phyloP scores from a whole-genome alignment of 192 early-diverging fungal genomes.

The Bifiguratus adelaidae region DNA sequence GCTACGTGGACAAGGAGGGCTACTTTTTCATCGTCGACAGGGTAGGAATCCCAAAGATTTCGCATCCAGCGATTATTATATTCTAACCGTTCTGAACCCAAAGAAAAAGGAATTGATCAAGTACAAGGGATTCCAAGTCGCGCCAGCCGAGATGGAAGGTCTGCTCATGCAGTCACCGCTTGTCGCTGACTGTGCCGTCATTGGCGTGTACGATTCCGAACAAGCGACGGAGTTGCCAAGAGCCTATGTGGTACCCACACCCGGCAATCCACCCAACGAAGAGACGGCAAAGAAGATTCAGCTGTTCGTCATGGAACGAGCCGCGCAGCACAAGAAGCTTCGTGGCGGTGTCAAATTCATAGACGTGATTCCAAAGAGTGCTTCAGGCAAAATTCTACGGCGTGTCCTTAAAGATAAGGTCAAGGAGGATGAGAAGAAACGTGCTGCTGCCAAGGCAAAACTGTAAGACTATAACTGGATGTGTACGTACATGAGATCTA shows the following conservation, averaged over 20 bases:
- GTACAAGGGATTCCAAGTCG: conserved; percentile 66
- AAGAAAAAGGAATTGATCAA: conserved; percentile 81
- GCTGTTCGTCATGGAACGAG: conserved; percentile 39
- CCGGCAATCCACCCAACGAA: conserved; percentile 16
- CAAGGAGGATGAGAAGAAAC: conserved; percentile 4
- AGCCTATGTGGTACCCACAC: conserved; percentile 65
- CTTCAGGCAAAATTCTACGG: conserved; percentile 80
- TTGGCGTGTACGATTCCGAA: conserved; percentile 48
- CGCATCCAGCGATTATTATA: too few relatives aligned
- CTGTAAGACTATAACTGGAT: too few relatives aligned
- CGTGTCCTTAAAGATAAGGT: conserved; percentile 41
- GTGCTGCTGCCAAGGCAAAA: conserved; percentile 12
- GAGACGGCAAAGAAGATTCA: conserved; percentile 29
- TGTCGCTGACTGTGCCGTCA: conserved; percentile 61
- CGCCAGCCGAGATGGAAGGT: conserved; percentile 72
- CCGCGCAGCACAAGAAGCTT: conserved; percentile 68
- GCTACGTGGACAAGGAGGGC: conserved; percentile 38
- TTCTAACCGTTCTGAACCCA: too few relatives aligned
- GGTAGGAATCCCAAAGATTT: too few relatives aligned
- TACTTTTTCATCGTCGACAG: conserved; percentile 45
- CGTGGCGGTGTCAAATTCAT: conserved; percentile 72
- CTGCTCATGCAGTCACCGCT: conserved; percentile 54
- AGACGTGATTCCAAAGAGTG: conserved; percentile 62
- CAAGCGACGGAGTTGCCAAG: conserved; percentile 71
- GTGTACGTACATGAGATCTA: too few relatives aligned